Evolutionary conservation across 768 basidiomycete species (phyloP), one percentile per base, ranked within the genome.

Genomic region (Lentinula sp.): DNA sequence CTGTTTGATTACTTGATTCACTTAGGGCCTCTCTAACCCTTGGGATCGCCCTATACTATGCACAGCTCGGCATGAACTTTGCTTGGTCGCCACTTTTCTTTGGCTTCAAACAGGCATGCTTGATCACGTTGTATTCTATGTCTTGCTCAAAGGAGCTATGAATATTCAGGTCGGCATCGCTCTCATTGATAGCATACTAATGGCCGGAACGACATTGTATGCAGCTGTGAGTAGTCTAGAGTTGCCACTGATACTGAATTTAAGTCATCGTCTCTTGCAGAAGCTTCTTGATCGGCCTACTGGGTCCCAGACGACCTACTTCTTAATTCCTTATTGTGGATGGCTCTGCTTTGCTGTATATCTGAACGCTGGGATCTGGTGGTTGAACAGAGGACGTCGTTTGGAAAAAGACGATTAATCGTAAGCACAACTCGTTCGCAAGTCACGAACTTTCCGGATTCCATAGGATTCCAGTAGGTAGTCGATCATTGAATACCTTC

Each of bases 1-100:
- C 42, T 11, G 39, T 31, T 18, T 45, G 7, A 57, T 48, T 16
- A 31, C 8, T 7, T 28, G 13, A 31, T 55, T 28, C 37, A 56
- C 34, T 39, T 55, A 83, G 80, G 59, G 68, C 75, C 42, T 69
- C 76, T 58, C 75, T 83, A 18, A 71, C 76, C 54, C 65, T 75
- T 34, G 84, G 80, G 1, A 69, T 88, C 23, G 75, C 75, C 28
- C 71, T 87, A 42, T 88, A 89, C 71, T 88, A 84, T 67, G 74
- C 75, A 9, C 86, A 88, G 64, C 70, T 88, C 16, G 81, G 74
- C 0, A 65, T 87, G 46, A 88, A 88, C 71, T 70, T 80, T 53
- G 63, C 78, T 9, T 88, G 86, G 86, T 80, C 78, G n/a, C 85
- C 85, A 5, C 66, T 87, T 21, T 88, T 88, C 76, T 88, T 88